Base-by-base conservation (phyloP, 2,329 filamentous ascomycete genomes). In the Trichoderma koningiopsis region DNA sequence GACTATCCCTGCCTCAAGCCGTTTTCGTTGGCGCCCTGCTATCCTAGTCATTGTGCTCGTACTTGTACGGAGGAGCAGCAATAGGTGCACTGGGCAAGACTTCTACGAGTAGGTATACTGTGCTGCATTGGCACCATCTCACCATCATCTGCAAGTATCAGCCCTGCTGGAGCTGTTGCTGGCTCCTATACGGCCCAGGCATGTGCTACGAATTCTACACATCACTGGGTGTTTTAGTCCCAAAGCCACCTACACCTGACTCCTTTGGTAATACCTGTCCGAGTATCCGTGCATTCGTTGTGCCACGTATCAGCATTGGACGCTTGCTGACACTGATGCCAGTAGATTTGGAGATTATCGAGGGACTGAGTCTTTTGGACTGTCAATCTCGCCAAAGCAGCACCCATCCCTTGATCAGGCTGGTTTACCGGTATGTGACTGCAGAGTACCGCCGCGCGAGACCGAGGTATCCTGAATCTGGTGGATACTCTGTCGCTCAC, bases 11-110 rank as follows among this genome's bases (percentile, higher is more conserved):
- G 66, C 47, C n/a, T 49, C 53, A 53, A 29, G 56, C 19, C 40
- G 59, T 31, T 52, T 35, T 62, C 35, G 66, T 68, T 68, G 58
- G 35, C 66, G 49, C 47, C 64, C 35, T 66, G 62, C 53, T 56
- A 60, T 53, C 56, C 40, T 56, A 56, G 52, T 33, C 55, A 47
- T 67, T 13, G 40, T 57, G 37, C 40, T n/a, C 16, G 40, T 43
- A 43, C 40, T 2, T 2, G 27, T 27, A 27, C 27, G 40, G 19
- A 43, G 40, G 16, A 43, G 19, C 19, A 40, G 37, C 14, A 40
- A 40, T 40, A 40, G 11, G 14, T 37, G 35, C 13, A 37, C 35
- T 33, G 2, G 31, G 31, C 8, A 11, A 33, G 33, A 33, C 33
- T 40, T 19, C 14, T 5, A 37, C 14, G 35, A 37, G 35, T 13